Conservation (phyloP, 176 grass and related monocot genomes). For the Coix lacrymajobi region DNA sequence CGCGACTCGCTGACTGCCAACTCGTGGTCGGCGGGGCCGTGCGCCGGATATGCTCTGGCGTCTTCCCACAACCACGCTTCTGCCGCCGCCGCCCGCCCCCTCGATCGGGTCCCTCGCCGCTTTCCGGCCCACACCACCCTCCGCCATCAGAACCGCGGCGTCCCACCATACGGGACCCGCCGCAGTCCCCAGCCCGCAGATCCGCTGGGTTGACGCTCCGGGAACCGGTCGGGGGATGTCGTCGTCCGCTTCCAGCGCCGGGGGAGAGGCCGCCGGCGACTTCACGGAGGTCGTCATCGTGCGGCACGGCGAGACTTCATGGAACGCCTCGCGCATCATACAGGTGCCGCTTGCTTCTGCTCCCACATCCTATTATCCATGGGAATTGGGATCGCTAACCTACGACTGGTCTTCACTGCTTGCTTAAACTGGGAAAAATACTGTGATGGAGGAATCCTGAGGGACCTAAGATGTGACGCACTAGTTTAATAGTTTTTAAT, state of each 20-base stretch:
- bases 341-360: constrained; percentile 39
- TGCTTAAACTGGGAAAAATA: not conserved
- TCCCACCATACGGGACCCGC: not conserved
- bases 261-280: not conserved
- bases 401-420: not conserved
- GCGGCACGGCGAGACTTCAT: constrained; percentile 71
- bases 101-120: not conserved
- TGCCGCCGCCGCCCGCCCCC: not conserved
- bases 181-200: not conserved
- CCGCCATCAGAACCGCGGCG: not conserved
- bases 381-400: too few relatives aligned
- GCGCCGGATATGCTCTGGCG: not conserved
- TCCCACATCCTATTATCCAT: not conserved
- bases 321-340: constrained; percentile 70
- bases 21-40: not conserved
- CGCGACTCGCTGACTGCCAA: not conserved
- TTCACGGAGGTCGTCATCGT: constrained; percentile 82
- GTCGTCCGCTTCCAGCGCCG: constrained; percentile 15
- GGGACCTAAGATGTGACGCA: not conserved
- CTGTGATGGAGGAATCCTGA: not conserved
- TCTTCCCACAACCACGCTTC: not conserved
- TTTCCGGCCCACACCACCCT: not conserved
- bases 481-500: not conserved
- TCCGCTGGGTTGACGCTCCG: not conserved
- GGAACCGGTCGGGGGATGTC: constrained; percentile 3